phyloP scores from a whole-genome alignment of 2,329 filamentous ascomycete species.

The Scedosporium boydii region DNA sequence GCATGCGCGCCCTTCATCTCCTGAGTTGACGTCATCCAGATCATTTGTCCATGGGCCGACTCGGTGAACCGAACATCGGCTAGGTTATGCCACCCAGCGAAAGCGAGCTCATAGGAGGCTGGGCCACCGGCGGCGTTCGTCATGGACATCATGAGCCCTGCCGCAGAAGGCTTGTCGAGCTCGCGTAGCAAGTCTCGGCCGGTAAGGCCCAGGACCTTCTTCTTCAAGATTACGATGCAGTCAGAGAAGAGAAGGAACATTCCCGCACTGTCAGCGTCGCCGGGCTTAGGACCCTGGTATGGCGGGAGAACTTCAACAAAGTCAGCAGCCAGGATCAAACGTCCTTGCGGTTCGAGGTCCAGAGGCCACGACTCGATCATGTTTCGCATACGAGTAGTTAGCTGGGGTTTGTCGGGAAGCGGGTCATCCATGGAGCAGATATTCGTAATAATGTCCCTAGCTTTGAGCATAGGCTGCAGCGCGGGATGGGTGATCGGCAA shows the following conservation, averaged over 20 bases:
- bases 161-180: constrained; percentile 68
- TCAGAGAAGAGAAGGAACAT: constrained; percentile 82
- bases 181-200: constrained; percentile 75
- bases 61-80: constrained; percentile 65
- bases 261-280: constrained; percentile 43
- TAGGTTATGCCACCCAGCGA: constrained; percentile 63
- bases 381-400: constrained; percentile 63
- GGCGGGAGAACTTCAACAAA: constrained; percentile 68
- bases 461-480: constrained; percentile 72
- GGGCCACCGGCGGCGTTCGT: constrained; percentile 53
- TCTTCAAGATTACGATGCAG: constrained; percentile 67
- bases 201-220: constrained; percentile 52
- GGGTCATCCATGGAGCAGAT: constrained; percentile 87
- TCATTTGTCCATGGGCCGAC: constrained; percentile 50
- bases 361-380: constrained; percentile 70
- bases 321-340: constrained; percentile 73
- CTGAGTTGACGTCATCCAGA: constrained; percentile 59
- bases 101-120: constrained; percentile 61
- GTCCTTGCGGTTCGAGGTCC: constrained; percentile 62
- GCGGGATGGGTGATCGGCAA: constrained; percentile 81
- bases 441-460: constrained; percentile 86
- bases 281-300: constrained; percentile 39
- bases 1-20: constrained; percentile 48
- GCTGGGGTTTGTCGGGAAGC: constrained; percentile 59
- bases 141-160: constrained; percentile 52